Base-by-base conservation (phyloP, 495 filamentous ascomycete genomes). In the Pyrenopolyporus hunteri region DNA sequence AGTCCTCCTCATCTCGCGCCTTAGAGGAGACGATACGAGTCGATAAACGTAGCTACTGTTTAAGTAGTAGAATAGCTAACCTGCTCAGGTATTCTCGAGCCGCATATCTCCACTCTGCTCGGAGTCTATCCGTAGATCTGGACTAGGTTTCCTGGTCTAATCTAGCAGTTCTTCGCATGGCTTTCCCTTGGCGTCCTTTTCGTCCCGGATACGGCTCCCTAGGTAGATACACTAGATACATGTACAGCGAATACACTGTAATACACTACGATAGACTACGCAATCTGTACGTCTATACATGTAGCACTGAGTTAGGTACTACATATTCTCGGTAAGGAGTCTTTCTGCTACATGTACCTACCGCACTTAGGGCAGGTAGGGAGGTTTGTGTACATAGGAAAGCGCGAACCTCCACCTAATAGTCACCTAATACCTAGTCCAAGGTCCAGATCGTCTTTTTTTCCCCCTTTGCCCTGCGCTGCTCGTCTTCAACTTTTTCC, bases 101-200 rank as follows among this genome's bases (percentile, higher is more conserved):
- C 60, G 53, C 55, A 49, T 4, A 48, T 37, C 40, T 44, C 60
- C 60, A 64, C 60, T 48, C 25, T n/a, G n/a, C n/a, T n/a, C 2
- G 46, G 17, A 42, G 37, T 26, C 20, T 42, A 33, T 36, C 37
- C 19, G 40, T 20, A 37, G 40, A 55, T 56, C 52, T 47, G 37
- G 33, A 58, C 48, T 42, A 22, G 51, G 37, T 44, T 37, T 16
- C 29, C 47, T 17, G 52, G 35, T 13, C 36, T 35, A 39, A 19
- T 45, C 13, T 20, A 35, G n/a, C n/a, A 20, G 22, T 17, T 45
- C 19, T 19, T 47, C 17, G 33, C 45, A 35, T 33, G 45, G 45
- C 17, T 19, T 49, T 45, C 45, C 29, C 35, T 39, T 1, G 35
- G 6, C 13, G n/a, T 6, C 13, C 13, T 39, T n/a, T n/a, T n/a